Base-by-base conservation (phyloP, 2,329 filamentous ascomycete genomes). In the Fusarium sp. region DNA sequence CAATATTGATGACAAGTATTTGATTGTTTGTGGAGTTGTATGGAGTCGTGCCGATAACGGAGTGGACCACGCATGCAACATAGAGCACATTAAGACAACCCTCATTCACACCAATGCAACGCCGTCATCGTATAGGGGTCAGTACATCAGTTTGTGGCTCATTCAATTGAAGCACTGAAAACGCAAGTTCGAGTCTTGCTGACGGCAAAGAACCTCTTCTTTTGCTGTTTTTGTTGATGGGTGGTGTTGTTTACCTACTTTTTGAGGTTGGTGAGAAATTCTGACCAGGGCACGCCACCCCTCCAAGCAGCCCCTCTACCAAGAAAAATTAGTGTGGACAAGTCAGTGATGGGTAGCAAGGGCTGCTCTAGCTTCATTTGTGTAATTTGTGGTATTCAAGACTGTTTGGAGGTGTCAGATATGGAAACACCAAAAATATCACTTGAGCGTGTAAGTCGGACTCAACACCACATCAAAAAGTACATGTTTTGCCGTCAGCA, bases 91-190 rank as follows among this genome's bases (percentile, higher is more conserved):
- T 39, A 52, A 19, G 12, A 1, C 2, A n/a, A n/a, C n/a, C n/a
- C n/a, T n/a, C n/a, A n/a, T n/a, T n/a, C n/a, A n/a, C n/a, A n/a
- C n/a, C n/a, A n/a, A n/a, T n/a, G n/a, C n/a, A n/a, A n/a, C n/a
- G n/a, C 65, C 65, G 61, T 68, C 58, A 68, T 68, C 65, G 62
- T 68, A 68, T 68, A 68, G 65, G 61, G 65, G 65, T 65, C 49
- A 67, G 64, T 67, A 65, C 58, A 67, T 44, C 64, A 68, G 65
- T 65, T 67, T 69, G 61, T 67, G 63, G 63, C 35, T 58, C 4
- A 12, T 35, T 26, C 34, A 34, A 9, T n/a, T n/a, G 40, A 65
- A 55, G 22, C 64, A 61, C 64, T 67, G 64, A 46, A 67, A 67
- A 67, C 65, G 48, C 57, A 60, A 64, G 64, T 68, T 68, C 65